Percentiles rank a stretch among this genome's conserved stretches.
Conservation (phyloP, 768 basidiomycete genomes). For the Suillus luteus region DNA sequence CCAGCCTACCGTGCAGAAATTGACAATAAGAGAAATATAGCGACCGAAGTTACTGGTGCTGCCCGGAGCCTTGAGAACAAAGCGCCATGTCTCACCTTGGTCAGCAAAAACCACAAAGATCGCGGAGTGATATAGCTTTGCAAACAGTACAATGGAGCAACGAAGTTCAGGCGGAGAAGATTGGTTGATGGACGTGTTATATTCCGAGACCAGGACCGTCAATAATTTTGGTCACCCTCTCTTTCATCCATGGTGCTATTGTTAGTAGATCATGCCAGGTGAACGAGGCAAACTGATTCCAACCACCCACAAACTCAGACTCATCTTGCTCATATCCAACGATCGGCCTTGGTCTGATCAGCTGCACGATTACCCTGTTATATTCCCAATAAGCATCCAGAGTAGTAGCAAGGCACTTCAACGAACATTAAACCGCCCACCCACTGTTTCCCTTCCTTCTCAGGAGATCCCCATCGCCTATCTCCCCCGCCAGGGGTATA, state of each 20-base stretch:
- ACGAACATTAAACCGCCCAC: conserved; percentile 70
- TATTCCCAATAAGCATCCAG: conserved; percentile 8
- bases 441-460: conserved; percentile 69
- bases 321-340: conserved; percentile 45
- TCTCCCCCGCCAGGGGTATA: conserved; percentile 72
- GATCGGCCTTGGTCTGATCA: conserved; percentile 47
- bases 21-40: conserved; percentile 10
- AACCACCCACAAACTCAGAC: conserved; percentile 48
- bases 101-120: conserved; percentile 24
- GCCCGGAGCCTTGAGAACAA: conserved; percentile 20
- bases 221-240: conserved; percentile 61
- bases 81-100: conserved; percentile 36
- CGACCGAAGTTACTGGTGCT: conserved; percentile 11
- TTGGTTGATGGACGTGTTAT: neutral
- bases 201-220: conserved; percentile 74
- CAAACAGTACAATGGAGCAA: neutral
- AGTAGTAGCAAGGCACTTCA: conserved; percentile 11
- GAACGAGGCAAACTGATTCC: conserved; percentile 69
- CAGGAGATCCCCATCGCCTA: conserved; percentile 60
- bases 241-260: conserved; percentile 81
- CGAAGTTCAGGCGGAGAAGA: neutral
- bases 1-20: conserved; percentile 1
- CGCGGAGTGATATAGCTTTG: conserved; percentile 3
- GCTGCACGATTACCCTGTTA: conserved; percentile 62
- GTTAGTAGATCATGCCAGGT: conserved; percentile 67